Evolutionary conservation across 2,329 filamentous ascomycete species (phyloP), one percentile per base, ranked within the genome.

Genomic region (Pseudogymnoascus sp.): DNA sequence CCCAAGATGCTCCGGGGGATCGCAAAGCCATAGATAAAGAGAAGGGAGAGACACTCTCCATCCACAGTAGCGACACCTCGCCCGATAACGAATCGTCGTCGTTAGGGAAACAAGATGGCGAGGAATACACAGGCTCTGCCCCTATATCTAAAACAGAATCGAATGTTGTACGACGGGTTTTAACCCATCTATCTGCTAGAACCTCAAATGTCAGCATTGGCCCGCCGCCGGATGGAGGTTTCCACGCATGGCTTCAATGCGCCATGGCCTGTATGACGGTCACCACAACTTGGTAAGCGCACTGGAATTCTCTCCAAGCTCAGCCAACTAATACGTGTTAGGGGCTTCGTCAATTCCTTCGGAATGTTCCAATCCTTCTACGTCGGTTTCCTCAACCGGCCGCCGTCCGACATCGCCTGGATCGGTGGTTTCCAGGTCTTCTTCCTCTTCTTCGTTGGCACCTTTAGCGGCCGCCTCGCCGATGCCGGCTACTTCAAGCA

Each of bases 311-410:
- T 11, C 18, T 44, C n/a, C 18, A 23, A 23, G 40, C 18, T 44
- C 40, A 23, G 14, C 11, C 18, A 44, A 23, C 18, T 44, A 44
- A 44, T 44, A 23, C 5, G 25, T 36, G n/a, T 6, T 11, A 66
- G 73, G 75, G 74, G 73, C 3, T 71, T 74, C 60, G 72, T 75
- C 63, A 76, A 75, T 62, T 74, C 73, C 5, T 79, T 77, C 62
- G 78, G 78, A 8, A 70, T 79, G 25, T 81, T 79, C 65, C 77
- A 81, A 70, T 70, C 72, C 12, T 78, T 79, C 68, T 80, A 81
- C 64, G 70, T 73, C 2, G 69, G 69, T 4, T 62, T 69, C 0
- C 69, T 79, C 6, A 37, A 69, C 0, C 67, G 69, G 2, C 66
- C 73, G 1, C 71, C 75, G 1, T 76, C 75, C 1, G 69, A 73